Evolutionary conservation across 371 early-diverging fungal genomes (phyloP).

Genomic region (Mortierella sp.): DNA sequence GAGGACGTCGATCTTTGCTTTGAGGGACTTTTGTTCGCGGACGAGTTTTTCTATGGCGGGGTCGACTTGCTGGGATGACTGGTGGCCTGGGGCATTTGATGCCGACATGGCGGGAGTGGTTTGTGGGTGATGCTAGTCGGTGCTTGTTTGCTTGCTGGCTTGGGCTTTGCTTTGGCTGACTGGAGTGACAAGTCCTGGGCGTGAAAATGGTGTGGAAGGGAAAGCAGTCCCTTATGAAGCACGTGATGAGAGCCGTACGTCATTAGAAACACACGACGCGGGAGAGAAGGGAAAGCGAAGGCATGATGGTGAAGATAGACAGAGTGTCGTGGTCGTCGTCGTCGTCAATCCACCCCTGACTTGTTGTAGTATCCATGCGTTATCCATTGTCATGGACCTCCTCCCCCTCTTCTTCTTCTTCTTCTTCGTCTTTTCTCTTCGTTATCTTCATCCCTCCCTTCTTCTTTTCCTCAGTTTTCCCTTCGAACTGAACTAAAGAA

Average conservation of each 20-base stretch:
- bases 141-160: background rate
- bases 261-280: background rate
- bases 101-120: slow-evolving; percentile 37
- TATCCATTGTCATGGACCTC: background rate
- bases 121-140: background rate
- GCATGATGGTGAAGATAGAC: background rate
- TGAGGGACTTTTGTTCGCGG: slow-evolving; percentile 82
- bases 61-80: slow-evolving; percentile 55
- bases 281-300: background rate
- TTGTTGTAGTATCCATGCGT: background rate
- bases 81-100: slow-evolving; percentile 38
- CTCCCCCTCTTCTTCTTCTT: too few relatives aligned
- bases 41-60: slow-evolving; percentile 68
- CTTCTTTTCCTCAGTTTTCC: background rate
- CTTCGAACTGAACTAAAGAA: background rate
- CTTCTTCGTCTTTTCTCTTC: background rate
- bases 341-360: background rate
- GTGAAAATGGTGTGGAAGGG: background rate
- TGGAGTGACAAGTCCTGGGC: background rate
- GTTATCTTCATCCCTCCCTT: too few relatives aligned
- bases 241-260: slow-evolving; percentile 12
- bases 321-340: background rate
- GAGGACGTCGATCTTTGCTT: slow-evolving; percentile 81
- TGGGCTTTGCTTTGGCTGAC: background rate
- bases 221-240: background rate